Conservation (phyloP, 306 rosid species). For the Prunus fruticosa region DNA sequence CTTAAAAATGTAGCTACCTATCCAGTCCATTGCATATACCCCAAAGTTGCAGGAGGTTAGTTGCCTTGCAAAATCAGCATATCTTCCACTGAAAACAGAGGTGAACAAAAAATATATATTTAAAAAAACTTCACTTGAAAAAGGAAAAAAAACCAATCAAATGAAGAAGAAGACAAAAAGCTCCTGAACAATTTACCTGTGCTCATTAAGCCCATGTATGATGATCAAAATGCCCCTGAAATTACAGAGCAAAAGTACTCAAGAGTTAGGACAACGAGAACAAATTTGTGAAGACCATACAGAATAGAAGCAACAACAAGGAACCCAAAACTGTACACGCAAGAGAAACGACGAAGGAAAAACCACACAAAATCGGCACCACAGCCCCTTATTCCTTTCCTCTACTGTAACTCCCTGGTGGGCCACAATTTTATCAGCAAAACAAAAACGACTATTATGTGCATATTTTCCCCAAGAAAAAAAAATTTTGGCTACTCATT, state of each 20-base stretch:
- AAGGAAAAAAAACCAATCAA: background rate
- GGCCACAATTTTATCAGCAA: background rate
- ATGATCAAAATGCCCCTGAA: slow-evolving; percentile 84
- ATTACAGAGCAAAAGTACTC: slow-evolving; percentile 22
- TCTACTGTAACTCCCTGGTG: background rate
- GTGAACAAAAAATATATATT: slow-evolving; percentile 1
- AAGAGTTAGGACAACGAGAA: background rate
- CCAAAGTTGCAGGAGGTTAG: slow-evolving; percentile 81
- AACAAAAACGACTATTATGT: background rate
- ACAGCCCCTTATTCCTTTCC: background rate
- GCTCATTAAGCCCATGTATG: slow-evolving; percentile 97
- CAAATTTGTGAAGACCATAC: background rate
- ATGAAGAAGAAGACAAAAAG: background rate
- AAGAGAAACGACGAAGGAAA: background rate
- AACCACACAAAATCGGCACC: background rate
- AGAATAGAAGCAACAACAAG: background rate
- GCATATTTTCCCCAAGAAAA: background rate
- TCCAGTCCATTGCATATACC: slow-evolving; percentile 99
- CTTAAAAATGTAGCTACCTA: slow-evolving; percentile 43
- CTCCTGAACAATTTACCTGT: slow-evolving; percentile 49
- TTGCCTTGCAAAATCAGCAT: slow-evolving; percentile 74
- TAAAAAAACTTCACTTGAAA: background rate
- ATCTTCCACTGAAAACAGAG: slow-evolving; percentile 82
- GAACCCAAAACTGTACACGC: slow-evolving; percentile 10
- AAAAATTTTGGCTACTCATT: background rate